phyloP scores from a whole-genome alignment of 179 eudicot species.

The Heliamphora pulchella region DNA sequence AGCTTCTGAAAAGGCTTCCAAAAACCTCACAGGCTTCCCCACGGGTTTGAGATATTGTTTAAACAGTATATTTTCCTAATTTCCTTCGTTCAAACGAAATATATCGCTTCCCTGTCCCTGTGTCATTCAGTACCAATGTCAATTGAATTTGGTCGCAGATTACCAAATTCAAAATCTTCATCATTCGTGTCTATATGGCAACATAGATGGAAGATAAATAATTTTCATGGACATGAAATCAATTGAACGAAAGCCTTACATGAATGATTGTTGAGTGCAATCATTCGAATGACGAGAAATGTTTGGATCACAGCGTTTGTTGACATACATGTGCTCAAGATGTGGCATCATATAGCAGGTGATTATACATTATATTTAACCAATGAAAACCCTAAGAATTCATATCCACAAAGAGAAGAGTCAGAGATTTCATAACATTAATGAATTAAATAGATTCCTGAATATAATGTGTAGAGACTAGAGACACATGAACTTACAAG shows the following conservation, averaged over 20 bases:
- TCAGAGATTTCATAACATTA: not conserved
- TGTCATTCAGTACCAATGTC: no score
- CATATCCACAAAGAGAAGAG: not conserved
- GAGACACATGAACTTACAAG: slow-evolving; percentile 31
- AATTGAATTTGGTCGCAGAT: no score
- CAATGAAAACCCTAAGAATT: not conserved
- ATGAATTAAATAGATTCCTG: not conserved
- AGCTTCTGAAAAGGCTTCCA: no score
- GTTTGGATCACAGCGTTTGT: no score
- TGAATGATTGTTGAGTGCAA: not conserved
- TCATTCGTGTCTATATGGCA: not conserved
- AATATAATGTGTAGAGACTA: not conserved
- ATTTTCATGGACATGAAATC: not conserved
- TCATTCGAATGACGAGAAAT: no score
- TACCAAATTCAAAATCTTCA: not conserved
- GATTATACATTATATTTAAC: not conserved
- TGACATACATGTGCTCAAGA: not conserved
- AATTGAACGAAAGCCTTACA: not conserved
- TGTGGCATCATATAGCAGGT: not conserved
- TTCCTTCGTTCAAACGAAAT: no score
- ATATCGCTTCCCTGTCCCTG: no score
- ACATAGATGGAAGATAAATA: not conserved
- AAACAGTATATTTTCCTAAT: no score
- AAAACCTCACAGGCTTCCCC: no score
- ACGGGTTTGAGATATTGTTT: no score